A percentile compares a stretch with the other conserved stretches of the same genome.
phyloP scores from a whole-genome alignment of 208 protist species.

The Crithidia acanthocephali region DNA sequence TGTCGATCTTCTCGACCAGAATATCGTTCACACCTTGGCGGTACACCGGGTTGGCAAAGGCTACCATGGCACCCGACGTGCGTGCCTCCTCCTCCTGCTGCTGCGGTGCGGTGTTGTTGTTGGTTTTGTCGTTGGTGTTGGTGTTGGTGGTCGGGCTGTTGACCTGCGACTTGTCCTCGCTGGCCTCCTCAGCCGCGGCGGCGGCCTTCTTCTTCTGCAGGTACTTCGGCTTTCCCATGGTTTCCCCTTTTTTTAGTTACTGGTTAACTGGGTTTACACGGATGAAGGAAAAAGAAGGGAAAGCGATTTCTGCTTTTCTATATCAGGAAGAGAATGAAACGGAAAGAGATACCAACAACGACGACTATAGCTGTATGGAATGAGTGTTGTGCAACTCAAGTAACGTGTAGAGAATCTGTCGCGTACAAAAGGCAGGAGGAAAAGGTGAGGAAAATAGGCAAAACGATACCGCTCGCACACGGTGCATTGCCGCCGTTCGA shows the following conservation, averaged over 20 bases:
- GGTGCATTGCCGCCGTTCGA: too few species aligned
- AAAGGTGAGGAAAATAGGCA: too few species aligned
- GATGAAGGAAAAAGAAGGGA: slow-evolving; percentile 4
- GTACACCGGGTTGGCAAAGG: slow-evolving; percentile 83
- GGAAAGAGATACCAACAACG: not conserved
- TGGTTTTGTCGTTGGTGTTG: slow-evolving; percentile 1
- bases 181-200: slow-evolving; percentile 27
- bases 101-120: not conserved
- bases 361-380: not conserved
- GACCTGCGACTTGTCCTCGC: slow-evolving; percentile 42
- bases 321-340: too few species aligned
- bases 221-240: slow-evolving; percentile 91
- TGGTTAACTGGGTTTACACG: slow-evolving; percentile 9
- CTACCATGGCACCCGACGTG: slow-evolving; percentile 83
- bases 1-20: slow-evolving; percentile 87
- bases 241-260: not conserved
- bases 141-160: slow-evolving; percentile 22
- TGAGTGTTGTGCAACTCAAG: not conserved
- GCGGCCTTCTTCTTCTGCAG: slow-evolving; percentile 82
- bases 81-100: slow-evolving; percentile 37
- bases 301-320: too few species aligned
- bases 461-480: too few species aligned
- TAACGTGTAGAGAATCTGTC: not conserved
- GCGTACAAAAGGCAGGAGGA: too few species aligned
- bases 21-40: slow-evolving; percentile 88